phyloP scores from a whole-genome alignment of 768 basidiomycete species.

The Suillus tomentosus region DNA sequence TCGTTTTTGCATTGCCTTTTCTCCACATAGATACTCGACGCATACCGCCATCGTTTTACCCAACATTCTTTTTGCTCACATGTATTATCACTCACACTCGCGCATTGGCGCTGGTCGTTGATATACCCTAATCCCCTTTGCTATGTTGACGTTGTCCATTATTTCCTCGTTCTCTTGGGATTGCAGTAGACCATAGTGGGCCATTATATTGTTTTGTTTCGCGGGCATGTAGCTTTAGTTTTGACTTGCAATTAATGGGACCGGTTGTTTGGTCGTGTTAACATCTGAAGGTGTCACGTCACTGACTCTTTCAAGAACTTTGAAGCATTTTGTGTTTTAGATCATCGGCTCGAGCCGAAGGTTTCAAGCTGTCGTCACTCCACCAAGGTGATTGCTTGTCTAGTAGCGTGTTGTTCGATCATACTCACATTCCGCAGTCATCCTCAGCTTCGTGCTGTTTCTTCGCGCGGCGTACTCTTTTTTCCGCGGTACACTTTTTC shows the following conservation, averaged over 20 bases:
- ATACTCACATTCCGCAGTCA: conserved; percentile 19
- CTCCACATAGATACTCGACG: not conserved
- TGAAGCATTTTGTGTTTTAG: not conserved
- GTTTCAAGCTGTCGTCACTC: conserved; percentile 33
- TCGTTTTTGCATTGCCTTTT: not conserved
- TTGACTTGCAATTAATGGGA: conserved; percentile 5
- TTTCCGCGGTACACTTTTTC: conserved; percentile 13
- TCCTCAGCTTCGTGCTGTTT: conserved; percentile 37
- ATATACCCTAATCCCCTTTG: conserved; percentile 4
- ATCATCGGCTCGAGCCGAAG: conserved; percentile 10
- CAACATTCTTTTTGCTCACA: conserved; percentile 5
- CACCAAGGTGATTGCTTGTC: conserved; percentile 21
- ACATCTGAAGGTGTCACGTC: not conserved
- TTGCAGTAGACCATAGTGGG: not conserved
- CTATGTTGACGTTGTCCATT: conserved; percentile 1
- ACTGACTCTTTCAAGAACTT: not conserved
- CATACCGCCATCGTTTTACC: conserved; percentile 9
- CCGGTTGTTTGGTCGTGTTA: conserved; percentile 4
- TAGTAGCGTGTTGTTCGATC: conserved; percentile 8
- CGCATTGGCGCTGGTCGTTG: conserved; percentile 6
- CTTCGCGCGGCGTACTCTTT: conserved; percentile 30
- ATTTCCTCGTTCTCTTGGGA: conserved; percentile 1
- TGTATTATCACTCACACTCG: conserved; percentile 7
- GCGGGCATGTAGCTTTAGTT: conserved; percentile 10
- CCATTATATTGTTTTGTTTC: conserved; percentile 6